Evolutionary conservation across 352 stramenopile species (phyloP).

Genomic region (Globisporangium nagaii): DNA sequence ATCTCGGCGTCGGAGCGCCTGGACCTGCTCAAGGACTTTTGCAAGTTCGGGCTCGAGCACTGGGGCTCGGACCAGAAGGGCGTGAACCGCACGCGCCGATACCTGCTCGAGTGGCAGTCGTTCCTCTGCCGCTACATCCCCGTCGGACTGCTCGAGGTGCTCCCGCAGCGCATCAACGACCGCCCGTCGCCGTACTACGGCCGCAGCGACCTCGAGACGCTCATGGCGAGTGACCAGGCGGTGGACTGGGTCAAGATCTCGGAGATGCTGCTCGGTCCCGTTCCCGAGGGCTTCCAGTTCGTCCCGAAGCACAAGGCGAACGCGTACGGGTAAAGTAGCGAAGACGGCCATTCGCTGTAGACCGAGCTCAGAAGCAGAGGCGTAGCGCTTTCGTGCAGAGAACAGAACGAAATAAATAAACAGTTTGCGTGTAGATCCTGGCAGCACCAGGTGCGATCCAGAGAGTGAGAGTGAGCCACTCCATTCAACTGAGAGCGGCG

Average conservation of each 20-base stretch:
- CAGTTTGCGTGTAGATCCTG: no score
- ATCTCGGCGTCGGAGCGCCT: conserved; percentile 92
- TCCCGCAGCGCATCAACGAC: conserved; percentile 98
- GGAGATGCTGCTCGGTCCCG: conserved; percentile 96
- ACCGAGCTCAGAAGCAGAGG: no score
- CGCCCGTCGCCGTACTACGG: conserved; percentile 91
- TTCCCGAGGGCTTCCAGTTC: conserved; percentile 91
- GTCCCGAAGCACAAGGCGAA: conserved; percentile 98
- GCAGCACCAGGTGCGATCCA: no score
- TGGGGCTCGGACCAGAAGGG: conserved; percentile 98
- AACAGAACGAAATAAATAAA: no score
- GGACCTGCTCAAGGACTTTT: conserved; percentile 97
- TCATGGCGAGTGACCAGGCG: conserved; percentile 94
- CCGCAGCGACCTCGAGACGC: conserved; percentile 95
- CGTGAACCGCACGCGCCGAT: conserved; percentile 96
- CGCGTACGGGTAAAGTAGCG: conserved; percentile 63
- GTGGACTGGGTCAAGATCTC: conserved; percentile 99
- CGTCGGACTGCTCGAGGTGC: conserved; percentile 92
- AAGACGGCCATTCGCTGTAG: no score
- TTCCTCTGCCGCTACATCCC: conserved; percentile 98
- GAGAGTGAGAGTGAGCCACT: no score
- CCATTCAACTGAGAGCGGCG: no score
- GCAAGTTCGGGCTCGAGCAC: conserved; percentile 97
- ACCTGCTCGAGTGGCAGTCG: conserved; percentile 99
- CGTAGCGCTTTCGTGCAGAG: no score